A percentile compares a stretch with the other conserved stretches of the same genome.
Conservation (phyloP, 2,329 filamentous ascomycete species). For the Beauveria sp. region DNA sequence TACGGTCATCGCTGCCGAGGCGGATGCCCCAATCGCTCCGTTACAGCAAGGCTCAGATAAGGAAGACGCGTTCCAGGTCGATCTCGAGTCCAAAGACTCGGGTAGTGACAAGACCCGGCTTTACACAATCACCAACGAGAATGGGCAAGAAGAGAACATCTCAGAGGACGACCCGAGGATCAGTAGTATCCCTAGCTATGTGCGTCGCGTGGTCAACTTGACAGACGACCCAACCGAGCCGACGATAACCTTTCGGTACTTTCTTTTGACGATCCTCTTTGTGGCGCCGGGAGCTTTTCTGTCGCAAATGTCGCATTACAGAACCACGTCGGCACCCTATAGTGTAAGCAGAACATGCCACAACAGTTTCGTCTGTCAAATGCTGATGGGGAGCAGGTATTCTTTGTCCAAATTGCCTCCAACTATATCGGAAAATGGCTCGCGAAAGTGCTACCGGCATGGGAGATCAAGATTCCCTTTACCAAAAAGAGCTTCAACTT, state of each 20-base stretch:
- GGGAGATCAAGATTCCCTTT: slow-evolving; percentile 38
- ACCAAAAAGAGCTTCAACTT: slow-evolving; percentile 41
- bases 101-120: not conserved
- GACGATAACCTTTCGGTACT: slow-evolving; percentile 53
- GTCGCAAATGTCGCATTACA: slow-evolving; percentile 47
- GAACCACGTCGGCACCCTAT: slow-evolving; percentile 51
- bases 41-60: not conserved
- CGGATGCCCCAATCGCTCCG: not conserved
- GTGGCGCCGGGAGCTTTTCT: slow-evolving; percentile 50
- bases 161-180: slow-evolving; percentile 43
- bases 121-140: slow-evolving; percentile 6
- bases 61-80: not conserved
- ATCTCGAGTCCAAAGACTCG: slow-evolving; percentile 8
- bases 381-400: slow-evolving; percentile 18
- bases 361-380: too few species aligned
- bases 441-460: slow-evolving; percentile 41
- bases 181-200: slow-evolving; percentile 44
- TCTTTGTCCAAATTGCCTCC: slow-evolving; percentile 53
- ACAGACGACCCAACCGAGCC: slow-evolving; percentile 48
- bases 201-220: slow-evolving; percentile 49
- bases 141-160: slow-evolving; percentile 21
- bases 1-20: slow-evolving; percentile 1
- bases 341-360: slow-evolving; percentile 29
- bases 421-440: slow-evolving; percentile 48
- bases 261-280: slow-evolving; percentile 46